Percentiles rank a stretch among this genome's conserved stretches.
These are phyloP conservation scores for Pelargonium myrrhifolium DNA, from an alignment of 441 rosid species.

Conservation along the genomic window DNA sequence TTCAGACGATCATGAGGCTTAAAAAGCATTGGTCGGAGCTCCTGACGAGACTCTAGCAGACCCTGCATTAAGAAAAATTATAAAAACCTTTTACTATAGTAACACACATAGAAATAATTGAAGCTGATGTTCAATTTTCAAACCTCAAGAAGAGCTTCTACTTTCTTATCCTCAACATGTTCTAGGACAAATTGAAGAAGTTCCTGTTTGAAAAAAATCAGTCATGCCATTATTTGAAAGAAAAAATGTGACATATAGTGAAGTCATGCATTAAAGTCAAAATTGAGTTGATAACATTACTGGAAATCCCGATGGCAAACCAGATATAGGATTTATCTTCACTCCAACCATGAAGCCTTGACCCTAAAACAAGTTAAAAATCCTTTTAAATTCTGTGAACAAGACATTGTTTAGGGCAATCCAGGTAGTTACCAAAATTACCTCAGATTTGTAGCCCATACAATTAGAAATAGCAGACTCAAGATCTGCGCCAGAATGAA, in stretches of 20 bases:
- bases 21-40: constrained; percentile 63
- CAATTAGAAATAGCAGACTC: constrained; percentile 93
- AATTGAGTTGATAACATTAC: constrained; percentile 40
- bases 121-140: constrained; percentile 8
- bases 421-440: constrained; percentile 29
- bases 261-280: constrained; percentile 10
- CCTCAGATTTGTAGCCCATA: constrained; percentile 87
- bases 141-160: constrained; percentile 91
- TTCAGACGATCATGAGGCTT: constrained; percentile 75
- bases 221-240: too few relatives aligned
- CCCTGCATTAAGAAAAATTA: constrained; percentile 42
- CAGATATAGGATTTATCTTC: constrained; percentile 74
- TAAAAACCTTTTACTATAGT: not conserved
- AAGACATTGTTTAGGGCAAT: constrained; percentile 16
- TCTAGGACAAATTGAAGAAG: constrained; percentile 74
- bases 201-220: constrained; percentile 40
- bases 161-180: constrained; percentile 82
- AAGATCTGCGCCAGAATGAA: constrained; percentile 99
- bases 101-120: not conserved
- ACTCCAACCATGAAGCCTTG: constrained; percentile 99
- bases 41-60: constrained; percentile 95
- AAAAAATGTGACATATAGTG: not conserved
- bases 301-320: constrained; percentile 87
- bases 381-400: constrained; percentile 16
- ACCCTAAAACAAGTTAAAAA: constrained; percentile 51